Evolutionary conservation across 371 early-diverging fungal genomes (phyloP).

Genomic region (Mycotypha africana): DNA sequence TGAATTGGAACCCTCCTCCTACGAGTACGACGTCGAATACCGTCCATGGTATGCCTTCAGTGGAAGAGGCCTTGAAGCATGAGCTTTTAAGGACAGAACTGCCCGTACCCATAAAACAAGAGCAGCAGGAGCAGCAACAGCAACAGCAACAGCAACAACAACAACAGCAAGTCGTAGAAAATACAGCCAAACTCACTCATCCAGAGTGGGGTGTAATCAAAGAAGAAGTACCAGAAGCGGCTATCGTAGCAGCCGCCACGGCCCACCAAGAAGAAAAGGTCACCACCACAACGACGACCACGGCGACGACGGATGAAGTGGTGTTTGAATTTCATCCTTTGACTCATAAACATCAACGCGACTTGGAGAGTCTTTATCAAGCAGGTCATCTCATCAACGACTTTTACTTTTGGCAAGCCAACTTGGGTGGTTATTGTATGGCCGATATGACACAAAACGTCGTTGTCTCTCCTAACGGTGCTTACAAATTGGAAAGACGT

Average conservation of each 20-base stretch:
- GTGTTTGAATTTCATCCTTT: constrained; percentile 44
- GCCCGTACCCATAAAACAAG: neutral
- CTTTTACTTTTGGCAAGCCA: constrained; percentile 50
- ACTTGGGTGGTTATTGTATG: constrained; percentile 45
- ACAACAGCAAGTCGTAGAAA: neutral
- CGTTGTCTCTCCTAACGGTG: constrained; percentile 33
- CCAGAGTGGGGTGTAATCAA: neutral
- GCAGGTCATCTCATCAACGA: constrained; percentile 26
- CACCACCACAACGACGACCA: too few relatives aligned
- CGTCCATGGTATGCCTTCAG: too few relatives aligned
- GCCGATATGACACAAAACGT: constrained; percentile 41
- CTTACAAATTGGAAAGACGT: constrained; percentile 25
- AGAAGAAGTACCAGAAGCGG: too few relatives aligned
- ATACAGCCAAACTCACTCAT: neutral
- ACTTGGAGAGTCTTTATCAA: constrained; percentile 29
- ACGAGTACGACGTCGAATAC: too few relatives aligned
- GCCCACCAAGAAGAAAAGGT: too few relatives aligned
- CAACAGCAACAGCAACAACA: neutral
- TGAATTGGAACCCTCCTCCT: too few relatives aligned
- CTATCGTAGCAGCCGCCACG: too few relatives aligned
- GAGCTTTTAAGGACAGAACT: too few relatives aligned
- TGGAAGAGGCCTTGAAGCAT: too few relatives aligned
- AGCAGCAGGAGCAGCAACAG: neutral
- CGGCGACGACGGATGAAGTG: too few relatives aligned
- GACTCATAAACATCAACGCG: constrained; percentile 41